Base-by-base conservation (phyloP, 495 filamentous ascomycete species). In the Penicillium ucsense region DNA sequence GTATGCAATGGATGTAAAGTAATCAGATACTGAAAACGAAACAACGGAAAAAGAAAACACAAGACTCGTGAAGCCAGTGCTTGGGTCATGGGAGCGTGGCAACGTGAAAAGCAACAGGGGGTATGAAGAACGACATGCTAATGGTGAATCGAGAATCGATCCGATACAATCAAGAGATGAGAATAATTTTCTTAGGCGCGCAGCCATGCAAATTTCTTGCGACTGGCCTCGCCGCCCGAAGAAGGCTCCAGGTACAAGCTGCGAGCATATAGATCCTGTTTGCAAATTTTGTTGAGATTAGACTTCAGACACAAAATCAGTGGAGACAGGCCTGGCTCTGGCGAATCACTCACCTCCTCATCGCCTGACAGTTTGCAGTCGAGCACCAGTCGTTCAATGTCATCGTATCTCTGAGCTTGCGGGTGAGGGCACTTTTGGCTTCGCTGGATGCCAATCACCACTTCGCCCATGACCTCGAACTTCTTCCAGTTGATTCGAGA, bases 401-500 rank as follows among this genome's bases (percentile, higher is more conserved):
- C 73, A 37, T 89, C 84, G 51, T 82, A 83, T 52, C 70, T 74
- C 31, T 70, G 65, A 45, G 94, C 64, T 48, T 83, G 78, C 46
- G 79, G 76, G 57, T 95, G 95, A 10, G 91, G 84, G 37, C 79
- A 83, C 33, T 83, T 83, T 68, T 96, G 92, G 62, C 89, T 94
- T 63, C 81, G 82, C 73, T 94, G 89, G 35, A 98, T 84, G 4
- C 86, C 84, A 44, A 94, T 75, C 43, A 98, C 77, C 28, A 95
- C 85, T 48, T 96, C 90, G 4, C 89, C 88, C 70, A 97, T 83
- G 12, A 98, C 84, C 70, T 97, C 89, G 54, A 97, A 97, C 58
- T 98, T 98, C 70, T 85, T 89, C 92, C 92, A 98, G 60, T 96
- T 97, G 58, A 98, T 88, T 36, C 86, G 75, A 48, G 85, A 81